phyloP scores from a whole-genome alignment of 192 early-diverging fungal genomes.

The Powellomyces hirtus region DNA sequence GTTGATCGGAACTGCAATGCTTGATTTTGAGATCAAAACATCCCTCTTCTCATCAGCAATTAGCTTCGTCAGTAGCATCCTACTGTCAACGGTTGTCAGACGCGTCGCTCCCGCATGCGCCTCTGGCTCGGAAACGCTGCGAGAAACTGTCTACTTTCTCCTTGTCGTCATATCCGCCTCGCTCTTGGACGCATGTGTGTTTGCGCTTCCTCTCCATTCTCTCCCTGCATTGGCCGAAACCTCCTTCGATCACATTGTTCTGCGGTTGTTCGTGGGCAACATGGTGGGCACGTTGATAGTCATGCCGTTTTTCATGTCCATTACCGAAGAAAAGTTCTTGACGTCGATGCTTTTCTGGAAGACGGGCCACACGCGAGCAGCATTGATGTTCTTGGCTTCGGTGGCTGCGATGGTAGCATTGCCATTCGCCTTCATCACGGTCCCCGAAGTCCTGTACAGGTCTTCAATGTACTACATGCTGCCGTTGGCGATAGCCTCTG shows the following conservation, averaged over 20 bases:
- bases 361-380: background rate
- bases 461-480: background rate
- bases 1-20: background rate
- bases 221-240: background rate
- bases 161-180: background rate
- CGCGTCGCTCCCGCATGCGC: background rate
- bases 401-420: background rate
- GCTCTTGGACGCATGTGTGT: background rate
- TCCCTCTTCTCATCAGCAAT: background rate
- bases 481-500: background rate
- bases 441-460: background rate
- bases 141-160: background rate
- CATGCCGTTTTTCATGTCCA: background rate
- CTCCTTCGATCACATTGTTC: background rate
- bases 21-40: background rate
- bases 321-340: background rate
- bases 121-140: background rate
- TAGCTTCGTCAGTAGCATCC: background rate
- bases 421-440: background rate
- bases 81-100: background rate
- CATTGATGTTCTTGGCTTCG: background rate
- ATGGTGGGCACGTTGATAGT: slow-evolving; percentile 3
- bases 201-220: background rate
- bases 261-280: background rate
- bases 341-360: background rate